Evolutionary conservation across 2,329 filamentous ascomycete species (phyloP), one percentile per base, ranked within the genome.

Genomic region (Cercospora sesami): DNA sequence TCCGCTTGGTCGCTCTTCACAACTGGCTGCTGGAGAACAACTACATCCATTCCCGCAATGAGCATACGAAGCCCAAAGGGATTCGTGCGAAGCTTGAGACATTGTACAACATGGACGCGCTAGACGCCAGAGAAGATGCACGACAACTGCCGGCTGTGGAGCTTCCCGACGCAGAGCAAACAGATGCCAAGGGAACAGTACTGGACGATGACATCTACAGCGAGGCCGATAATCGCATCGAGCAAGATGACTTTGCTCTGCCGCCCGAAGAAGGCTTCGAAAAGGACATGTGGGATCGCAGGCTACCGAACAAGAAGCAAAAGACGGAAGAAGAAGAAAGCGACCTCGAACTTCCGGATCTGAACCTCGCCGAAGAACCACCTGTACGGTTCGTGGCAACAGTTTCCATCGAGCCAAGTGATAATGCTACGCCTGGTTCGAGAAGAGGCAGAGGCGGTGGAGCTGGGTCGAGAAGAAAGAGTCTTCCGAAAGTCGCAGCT

Each of bases 61-160:
- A 66, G 23, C 95, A 99, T 81, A 97, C 93, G 48, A 90, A 91
- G 68, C 95, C 97, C 73, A 90, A 92, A 0, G 91, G 91, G 48
- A 97, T 99, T 71, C 98, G 95, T 94, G 85, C 87, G 73, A 98
- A 98, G 80, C 85, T 99, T 10, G 83, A 86, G 33, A 88, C 88
- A 36, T 87, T 95, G 70, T 99, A 97, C 81, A 92, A 97, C 79
- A 86, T 98, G 31, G 87, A 91, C 60, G 86, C 90, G 48, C 90
- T 97, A 67, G 93, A 98, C 79, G 92, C 96, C 77, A 89, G 93
- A 74, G 94, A 90, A 78, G 84, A 88, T 69, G 83, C 86, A 84
- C 70, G 85, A 69, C 84, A 86, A 33, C 87, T 90, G 36, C 63
- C 67, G 8, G 80, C 79, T 8, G 80, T 79, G 31, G 79, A 80